phyloP scores from a whole-genome alignment of 2,329 filamentous ascomycete species.

The Ramichloridium luteum region DNA sequence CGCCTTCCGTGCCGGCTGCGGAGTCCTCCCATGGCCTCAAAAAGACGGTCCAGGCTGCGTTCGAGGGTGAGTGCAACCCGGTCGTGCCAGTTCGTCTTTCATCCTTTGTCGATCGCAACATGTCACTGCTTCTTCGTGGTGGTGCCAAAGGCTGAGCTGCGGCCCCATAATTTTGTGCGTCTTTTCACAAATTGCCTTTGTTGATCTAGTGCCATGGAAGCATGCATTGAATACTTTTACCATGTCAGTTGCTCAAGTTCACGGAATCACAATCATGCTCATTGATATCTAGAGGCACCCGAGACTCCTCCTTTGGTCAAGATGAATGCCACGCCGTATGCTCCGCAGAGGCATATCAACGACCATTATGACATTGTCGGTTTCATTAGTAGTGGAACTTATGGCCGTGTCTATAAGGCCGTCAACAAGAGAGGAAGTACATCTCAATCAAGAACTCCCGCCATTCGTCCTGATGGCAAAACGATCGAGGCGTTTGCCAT shows the following conservation, averaged over 20 bases:
- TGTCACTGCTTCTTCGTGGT: too few relatives aligned
- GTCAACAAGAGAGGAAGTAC: slow-evolving; percentile 66
- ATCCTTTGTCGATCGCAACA: too few relatives aligned
- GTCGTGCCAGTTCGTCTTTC: too few relatives aligned
- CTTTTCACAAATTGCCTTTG: too few relatives aligned
- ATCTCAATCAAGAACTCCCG: slow-evolving; percentile 10
- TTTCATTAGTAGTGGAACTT: slow-evolving; percentile 96
- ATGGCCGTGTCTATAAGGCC: slow-evolving; percentile 96
- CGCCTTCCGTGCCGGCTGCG: too few relatives aligned
- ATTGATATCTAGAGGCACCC: slow-evolving; percentile 16
- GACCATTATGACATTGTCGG: slow-evolving; percentile 94
- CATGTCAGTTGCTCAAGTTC: too few relatives aligned
- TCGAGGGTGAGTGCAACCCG: slow-evolving; percentile 24
- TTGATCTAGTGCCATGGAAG: too few relatives aligned
- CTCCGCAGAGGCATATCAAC: slow-evolving; percentile 70
- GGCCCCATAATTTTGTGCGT: too few relatives aligned
- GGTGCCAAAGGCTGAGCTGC: too few relatives aligned
- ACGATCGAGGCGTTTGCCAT: slow-evolving; percentile 76
- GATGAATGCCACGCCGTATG: slow-evolving; percentile 35
- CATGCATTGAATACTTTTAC: too few relatives aligned
- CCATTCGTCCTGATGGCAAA: slow-evolving; percentile 21
- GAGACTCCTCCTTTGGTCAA: slow-evolving; percentile 20
- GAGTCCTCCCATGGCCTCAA: slow-evolving; percentile 18
- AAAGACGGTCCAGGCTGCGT: slow-evolving; percentile 28
- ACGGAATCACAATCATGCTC: too few relatives aligned